phyloP scores from a whole-genome alignment of 1,284 basidiomycete species.

The Puccinia horiana region DNA sequence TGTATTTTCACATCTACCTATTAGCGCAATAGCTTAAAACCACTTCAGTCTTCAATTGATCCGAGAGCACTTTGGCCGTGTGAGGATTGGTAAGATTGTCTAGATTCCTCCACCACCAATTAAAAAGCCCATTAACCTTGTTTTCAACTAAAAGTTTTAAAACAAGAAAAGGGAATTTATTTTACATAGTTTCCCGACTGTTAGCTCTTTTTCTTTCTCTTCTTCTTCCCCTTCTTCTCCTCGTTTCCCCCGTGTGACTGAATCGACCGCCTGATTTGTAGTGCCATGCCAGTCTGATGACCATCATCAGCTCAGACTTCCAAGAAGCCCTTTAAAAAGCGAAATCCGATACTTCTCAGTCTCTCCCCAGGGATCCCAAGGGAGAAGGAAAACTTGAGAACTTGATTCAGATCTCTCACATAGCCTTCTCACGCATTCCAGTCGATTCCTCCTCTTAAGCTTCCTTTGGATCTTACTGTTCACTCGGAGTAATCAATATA shows the following conservation, averaged over 20 bases:
- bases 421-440: conserved; percentile 23
- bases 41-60: not conserved
- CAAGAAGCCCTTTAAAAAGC: not conserved
- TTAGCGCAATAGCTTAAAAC: not conserved
- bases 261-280: not conserved
- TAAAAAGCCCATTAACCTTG: not conserved
- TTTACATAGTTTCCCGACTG: not conserved
- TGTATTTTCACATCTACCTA: not conserved
- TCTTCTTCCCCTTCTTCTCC: not conserved
- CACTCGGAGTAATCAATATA: not conserved
- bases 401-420: not conserved
- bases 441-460: not conserved
- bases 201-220: not conserved
- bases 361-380: not conserved
- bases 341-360: not conserved
- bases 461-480: not conserved
- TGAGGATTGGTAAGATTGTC: not conserved
- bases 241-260: not conserved
- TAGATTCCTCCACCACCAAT: not conserved
- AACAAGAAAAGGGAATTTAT: too few species aligned
- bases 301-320: not conserved
- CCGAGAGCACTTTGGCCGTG: not conserved
- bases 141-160: not conserved
- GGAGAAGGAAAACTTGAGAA: conserved; percentile 11
- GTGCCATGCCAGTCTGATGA: not conserved